Evolutionary conservation across 2,329 filamentous ascomycete genomes (phyloP).

Genomic region (Cladophialophora yegresii): DNA sequence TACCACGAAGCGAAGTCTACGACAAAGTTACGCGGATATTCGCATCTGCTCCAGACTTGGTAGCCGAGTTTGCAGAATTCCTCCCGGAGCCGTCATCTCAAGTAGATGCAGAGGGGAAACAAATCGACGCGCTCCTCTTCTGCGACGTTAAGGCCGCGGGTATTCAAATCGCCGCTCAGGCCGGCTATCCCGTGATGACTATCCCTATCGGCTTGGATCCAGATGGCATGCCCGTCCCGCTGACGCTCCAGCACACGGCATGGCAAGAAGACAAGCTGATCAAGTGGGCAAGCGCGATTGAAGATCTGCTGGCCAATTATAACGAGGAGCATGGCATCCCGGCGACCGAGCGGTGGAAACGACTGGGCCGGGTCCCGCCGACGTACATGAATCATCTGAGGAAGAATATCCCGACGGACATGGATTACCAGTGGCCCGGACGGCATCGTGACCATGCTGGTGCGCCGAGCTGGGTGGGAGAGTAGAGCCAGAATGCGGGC

Average conservation of each 20-base stretch:
- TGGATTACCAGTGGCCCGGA: constrained; percentile 29
- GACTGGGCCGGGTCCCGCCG: constrained; percentile 34
- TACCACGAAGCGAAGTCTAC: not conserved
- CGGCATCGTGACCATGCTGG: constrained; percentile 17
- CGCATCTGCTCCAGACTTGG: not conserved
- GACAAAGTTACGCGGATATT: not conserved
- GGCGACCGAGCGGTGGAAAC: constrained; percentile 1
- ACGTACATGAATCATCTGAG: constrained; percentile 35
- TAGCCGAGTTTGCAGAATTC: not conserved
- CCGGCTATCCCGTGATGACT: constrained; percentile 40
- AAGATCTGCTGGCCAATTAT: constrained; percentile 36
- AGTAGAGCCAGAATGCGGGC: too few species aligned
- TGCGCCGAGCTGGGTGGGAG: not conserved
- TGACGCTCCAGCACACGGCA: constrained; percentile 39
- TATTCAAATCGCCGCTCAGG: constrained; percentile 42
- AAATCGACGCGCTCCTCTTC: constrained; percentile 39
- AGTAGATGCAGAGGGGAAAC: constrained; percentile 4
- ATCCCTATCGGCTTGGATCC: constrained; percentile 40
- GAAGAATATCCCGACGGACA: constrained; percentile 39
- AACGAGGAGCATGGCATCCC: constrained; percentile 9
- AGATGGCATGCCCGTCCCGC: constrained; percentile 35
- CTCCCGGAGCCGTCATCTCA: not conserved
- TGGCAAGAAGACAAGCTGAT: constrained; percentile 40
- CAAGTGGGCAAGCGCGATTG: constrained; percentile 41
- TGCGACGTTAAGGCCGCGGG: constrained; percentile 39